phyloP scores from a whole-genome alignment of 164 flowering plant genomes.

The Aristolochia fimbriata region DNA sequence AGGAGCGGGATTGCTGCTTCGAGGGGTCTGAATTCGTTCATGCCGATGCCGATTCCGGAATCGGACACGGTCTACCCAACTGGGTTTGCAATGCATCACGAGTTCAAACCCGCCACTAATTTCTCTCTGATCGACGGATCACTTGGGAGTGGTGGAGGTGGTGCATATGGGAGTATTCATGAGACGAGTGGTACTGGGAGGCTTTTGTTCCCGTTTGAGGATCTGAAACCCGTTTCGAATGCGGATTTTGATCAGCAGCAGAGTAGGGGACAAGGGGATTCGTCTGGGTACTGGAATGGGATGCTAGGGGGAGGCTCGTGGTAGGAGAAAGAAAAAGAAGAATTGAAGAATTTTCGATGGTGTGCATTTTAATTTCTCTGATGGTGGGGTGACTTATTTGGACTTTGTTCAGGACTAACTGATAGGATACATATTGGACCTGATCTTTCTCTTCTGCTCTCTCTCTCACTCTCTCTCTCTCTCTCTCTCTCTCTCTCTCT shows the following conservation, averaged over 20 bases:
- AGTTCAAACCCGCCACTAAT: slow-evolving; percentile 43
- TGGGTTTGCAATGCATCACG: slow-evolving; percentile 38
- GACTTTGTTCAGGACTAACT: slow-evolving; percentile 19
- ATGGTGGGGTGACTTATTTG: slow-evolving; percentile 15
- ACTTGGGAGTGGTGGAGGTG: slow-evolving; percentile 22
- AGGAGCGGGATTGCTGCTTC: slow-evolving; percentile 28
- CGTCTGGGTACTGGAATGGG: slow-evolving; percentile 84
- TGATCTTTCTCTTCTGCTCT: too few relatives aligned
- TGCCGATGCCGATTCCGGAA: slow-evolving; percentile 44
- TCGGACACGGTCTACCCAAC: slow-evolving; percentile 31
- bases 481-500: too few relatives aligned
- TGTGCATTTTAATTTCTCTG: slow-evolving; percentile 3
- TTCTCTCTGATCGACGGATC: slow-evolving; percentile 51
- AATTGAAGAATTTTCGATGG: slow-evolving; percentile 2
- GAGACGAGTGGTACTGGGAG: slow-evolving; percentile 35
- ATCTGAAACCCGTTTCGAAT: slow-evolving; percentile 46
- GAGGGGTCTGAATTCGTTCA: slow-evolving; percentile 49
- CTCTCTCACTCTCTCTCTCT: too few relatives aligned
- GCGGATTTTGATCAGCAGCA: slow-evolving; percentile 20
- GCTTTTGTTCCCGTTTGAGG: slow-evolving; percentile 65
- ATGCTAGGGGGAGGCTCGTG: slow-evolving; percentile 81
- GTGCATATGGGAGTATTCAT: slow-evolving; percentile 36
- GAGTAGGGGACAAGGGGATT: slow-evolving; percentile 42
- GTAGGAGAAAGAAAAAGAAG: slow-evolving; percentile 23
- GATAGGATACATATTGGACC: slow-evolving; percentile 17